A percentile compares a stretch with the other conserved stretches of the same genome.
phyloP scores from a whole-genome alignment of 2,329 filamentous ascomycete species.

The Colletotrichum gloeosporioides region DNA sequence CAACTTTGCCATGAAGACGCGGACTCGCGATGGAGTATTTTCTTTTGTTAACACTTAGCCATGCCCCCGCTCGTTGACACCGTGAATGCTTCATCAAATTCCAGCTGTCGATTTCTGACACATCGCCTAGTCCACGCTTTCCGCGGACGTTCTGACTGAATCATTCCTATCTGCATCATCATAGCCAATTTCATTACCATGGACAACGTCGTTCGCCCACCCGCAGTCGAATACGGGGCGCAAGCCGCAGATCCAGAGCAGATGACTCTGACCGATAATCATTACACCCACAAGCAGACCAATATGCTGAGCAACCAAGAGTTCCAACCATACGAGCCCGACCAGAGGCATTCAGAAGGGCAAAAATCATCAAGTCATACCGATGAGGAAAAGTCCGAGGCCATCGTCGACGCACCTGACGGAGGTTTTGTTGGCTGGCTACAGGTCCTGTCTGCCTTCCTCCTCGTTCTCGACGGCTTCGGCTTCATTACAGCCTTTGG shows the following conservation, averaged over 20 bases:
- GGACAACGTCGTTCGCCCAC: background rate
- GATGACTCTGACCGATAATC: background rate
- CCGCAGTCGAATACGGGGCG: background rate
- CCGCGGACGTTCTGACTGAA: background rate
- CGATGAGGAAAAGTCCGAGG: background rate
- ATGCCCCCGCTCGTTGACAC: background rate
- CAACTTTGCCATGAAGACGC: background rate
- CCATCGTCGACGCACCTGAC: background rate
- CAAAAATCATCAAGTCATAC: background rate
- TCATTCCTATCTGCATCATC: background rate
- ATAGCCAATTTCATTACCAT: background rate
- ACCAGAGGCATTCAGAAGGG: background rate
- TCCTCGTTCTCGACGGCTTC: constrained; percentile 47
- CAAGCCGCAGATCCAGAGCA: background rate
- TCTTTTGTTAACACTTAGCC: background rate
- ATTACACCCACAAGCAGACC: background rate
- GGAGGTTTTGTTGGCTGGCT: constrained; percentile 34
- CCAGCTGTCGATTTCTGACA: background rate
- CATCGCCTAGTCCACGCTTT: background rate
- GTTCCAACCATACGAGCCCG: background rate
- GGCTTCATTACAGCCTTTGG: constrained; percentile 53
- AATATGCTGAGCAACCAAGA: background rate
- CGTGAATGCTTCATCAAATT: background rate
- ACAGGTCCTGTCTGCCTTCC: constrained; percentile 43
- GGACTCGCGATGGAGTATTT: background rate